Percentiles rank a stretch among this genome's conserved stretches.
These are phyloP conservation scores for Helminthosporium solani DNA, from an alignment of 2,329 filamentous ascomycete species.

Conservation along the genomic window DNA sequence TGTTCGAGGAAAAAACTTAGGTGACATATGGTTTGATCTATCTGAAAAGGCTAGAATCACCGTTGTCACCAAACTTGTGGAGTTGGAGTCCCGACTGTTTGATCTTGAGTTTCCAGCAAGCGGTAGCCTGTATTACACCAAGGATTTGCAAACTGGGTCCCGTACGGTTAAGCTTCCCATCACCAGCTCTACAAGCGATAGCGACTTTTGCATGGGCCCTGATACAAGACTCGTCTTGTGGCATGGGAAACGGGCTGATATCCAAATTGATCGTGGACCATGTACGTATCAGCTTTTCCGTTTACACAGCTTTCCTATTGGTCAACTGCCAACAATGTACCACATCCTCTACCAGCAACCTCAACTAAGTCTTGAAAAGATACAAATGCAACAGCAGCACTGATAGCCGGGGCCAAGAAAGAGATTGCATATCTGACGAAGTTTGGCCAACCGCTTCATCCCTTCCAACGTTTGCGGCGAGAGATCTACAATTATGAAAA, in stretches of 20 bases:
- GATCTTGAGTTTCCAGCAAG: slow-evolving; percentile 31
- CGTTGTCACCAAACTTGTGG: slow-evolving; percentile 28
- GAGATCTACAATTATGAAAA: slow-evolving; percentile 36
- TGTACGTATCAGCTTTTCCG: slow-evolving; percentile 25
- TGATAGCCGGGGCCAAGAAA: slow-evolving; percentile 35
- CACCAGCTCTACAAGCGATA: slow-evolving; percentile 5
- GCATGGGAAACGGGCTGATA: slow-evolving; percentile 28
- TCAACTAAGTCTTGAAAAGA: slow-evolving; percentile 24
- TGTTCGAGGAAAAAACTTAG: slow-evolving; percentile 35
- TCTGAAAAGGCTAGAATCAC: slow-evolving; percentile 21
- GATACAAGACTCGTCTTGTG: slow-evolving; percentile 28
- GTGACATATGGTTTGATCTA: slow-evolving; percentile 35
- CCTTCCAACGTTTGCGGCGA: slow-evolving; percentile 33
- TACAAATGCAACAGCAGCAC: slow-evolving; percentile 20
- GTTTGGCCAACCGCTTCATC: slow-evolving; percentile 31
- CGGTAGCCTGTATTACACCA: slow-evolving; percentile 34
- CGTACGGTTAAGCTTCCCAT: slow-evolving; percentile 17
- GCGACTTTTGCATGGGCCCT: slow-evolving; percentile 33
- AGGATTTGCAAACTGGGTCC: slow-evolving; percentile 11
- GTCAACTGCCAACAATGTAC: not conserved
- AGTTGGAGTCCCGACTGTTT: slow-evolving; percentile 31
- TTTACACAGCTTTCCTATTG: slow-evolving; percentile 5
- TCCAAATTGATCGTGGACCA: slow-evolving; percentile 33
- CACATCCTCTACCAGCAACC: slow-evolving; percentile 3
- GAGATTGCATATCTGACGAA: slow-evolving; percentile 32